Evolutionary conservation across 148 eudicot species (phyloP).

Genomic region (Cornus suecica): DNA sequence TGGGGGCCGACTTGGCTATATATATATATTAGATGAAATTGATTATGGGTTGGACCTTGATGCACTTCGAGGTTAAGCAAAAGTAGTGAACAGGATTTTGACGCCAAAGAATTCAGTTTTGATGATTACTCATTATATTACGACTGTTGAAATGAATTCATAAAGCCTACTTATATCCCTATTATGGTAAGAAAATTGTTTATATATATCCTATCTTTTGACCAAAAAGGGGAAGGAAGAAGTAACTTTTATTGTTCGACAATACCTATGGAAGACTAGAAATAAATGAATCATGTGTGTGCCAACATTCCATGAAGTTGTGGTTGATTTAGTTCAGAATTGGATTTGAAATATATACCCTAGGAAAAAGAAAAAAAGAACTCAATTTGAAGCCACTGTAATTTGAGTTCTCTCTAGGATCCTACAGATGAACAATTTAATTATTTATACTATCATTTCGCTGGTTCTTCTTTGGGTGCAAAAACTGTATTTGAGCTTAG

Average conservation of each 20-base stretch:
- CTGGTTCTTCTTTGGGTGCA: background rate
- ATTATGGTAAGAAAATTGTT: conserved; percentile 63
- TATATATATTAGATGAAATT: conserved; percentile 90
- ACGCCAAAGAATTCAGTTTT: conserved; percentile 74
- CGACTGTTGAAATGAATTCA: conserved; percentile 82
- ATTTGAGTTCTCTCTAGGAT: background rate
- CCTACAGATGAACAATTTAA: background rate
- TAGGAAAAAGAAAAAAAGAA: no score
- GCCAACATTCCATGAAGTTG: background rate
- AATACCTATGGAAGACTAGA: no score
- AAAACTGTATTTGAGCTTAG: no score
- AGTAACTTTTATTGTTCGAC: background rate
- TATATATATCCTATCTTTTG: background rate
- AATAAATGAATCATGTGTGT: no score
- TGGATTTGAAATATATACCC: background rate
- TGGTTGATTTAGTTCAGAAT: background rate
- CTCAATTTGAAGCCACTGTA: no score
- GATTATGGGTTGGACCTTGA: conserved; percentile 98
- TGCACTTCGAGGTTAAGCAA: conserved; percentile 93
- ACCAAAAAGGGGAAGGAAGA: background rate
- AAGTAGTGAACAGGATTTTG: conserved; percentile 78
- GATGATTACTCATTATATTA: conserved; percentile 94
- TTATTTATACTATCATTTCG: background rate
- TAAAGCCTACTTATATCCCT: conserved; percentile 78
- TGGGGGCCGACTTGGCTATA: conserved; percentile 95